Evolutionary conservation across 2,329 filamentous ascomycete species (phyloP), one percentile per base, ranked within the genome.

Genomic region (Eurotiales sp.): DNA sequence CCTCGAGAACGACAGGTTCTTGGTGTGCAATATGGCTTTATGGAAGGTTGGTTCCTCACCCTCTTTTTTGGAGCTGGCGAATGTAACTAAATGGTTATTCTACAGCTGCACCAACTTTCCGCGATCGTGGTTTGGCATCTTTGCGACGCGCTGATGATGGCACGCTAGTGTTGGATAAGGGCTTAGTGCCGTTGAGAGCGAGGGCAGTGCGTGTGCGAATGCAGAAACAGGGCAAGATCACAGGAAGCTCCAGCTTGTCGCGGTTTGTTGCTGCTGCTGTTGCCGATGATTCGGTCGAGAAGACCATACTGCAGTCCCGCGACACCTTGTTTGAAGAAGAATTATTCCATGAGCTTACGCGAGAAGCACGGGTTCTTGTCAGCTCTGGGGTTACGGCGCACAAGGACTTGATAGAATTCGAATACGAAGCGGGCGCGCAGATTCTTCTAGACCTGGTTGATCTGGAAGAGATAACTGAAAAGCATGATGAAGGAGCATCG

Each of bases 1-100:
- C 89, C 90, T 0, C 77, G 84, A 6, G 85, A 92, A 59, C 77
- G 78, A 45, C 83, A 88, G 59, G 85, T 84, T 0, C 77, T 97
- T 45, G 90, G 87, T 17, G 92, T 97, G 30, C 84, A 88, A 56
- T 96, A 92, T 69, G 93, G 92, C 7, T 95, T 95, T 64, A 79
- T 86, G 11, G 92, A 96, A 74, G 80, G 80, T 80, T 68, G 49
- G 71, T 59, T n/a, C n/a, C 45, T 29, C 39, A 11, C 4, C 10
- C 10, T 27, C 25, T 21, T 36, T 8, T 19, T 37, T 1, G 8
- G 15, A 37, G 19, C 6, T 43, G n/a, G 25, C 12, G 1, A 22
- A 10, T 29, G 14, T 29, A 14, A 43, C 15, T 25, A 23, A 43
- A 19, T 47, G 12, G 8, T 44, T 36, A 17, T 5, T 6, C 29